Evolutionary conservation across 148 eudicot species (phyloP), one percentile per base, ranked within the genome.

Genomic region (Amaranthus palmeri): DNA sequence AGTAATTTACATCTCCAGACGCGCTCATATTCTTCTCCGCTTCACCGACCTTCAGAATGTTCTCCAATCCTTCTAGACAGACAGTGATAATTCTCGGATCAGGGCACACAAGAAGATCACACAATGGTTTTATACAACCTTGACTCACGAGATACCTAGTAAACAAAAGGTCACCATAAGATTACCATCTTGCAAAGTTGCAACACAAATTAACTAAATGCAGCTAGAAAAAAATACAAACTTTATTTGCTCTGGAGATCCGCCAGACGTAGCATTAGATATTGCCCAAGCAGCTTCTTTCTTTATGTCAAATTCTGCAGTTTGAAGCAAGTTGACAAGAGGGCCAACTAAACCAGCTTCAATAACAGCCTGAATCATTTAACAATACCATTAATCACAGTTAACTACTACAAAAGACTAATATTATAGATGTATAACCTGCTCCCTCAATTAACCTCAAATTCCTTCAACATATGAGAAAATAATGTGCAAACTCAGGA

Each of bases 71-170:
- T 81, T 88, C 92, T 49, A 88, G 75, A 71, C 90, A 86, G 51
- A 90, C 90, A 51, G 84, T 90, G 59, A 90, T 82, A 70, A 88
- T 88, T 84, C 96, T 86, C 54, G 96, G 92, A 76, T 90, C 96
- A 68, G 92, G 96, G 83, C 96, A 86, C 47, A 83, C 85, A 54
- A 90, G 84, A 54, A 90, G 82, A 82, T 90, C 96, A 77, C 96
- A 90, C 68, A 90, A 76, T 9, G 96, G 96, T 78, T 85, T 85
- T 66, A 90, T 86, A 71, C 96, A 90, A 8, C 89, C 89, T 71
- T 90, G 88, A 78, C 64, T 73, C 45, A 85, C 92, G 58, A 90
- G 80, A 77, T 59, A 83, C 88, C 96, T 90, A 68, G 36, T 45
- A 44, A n/a, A 73, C 8, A 71, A 65, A 61, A 61, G 12, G 18